Conservation (phyloP, 2,329 filamentous ascomycete species). For the Chrysoporthe austroafricana region DNA sequence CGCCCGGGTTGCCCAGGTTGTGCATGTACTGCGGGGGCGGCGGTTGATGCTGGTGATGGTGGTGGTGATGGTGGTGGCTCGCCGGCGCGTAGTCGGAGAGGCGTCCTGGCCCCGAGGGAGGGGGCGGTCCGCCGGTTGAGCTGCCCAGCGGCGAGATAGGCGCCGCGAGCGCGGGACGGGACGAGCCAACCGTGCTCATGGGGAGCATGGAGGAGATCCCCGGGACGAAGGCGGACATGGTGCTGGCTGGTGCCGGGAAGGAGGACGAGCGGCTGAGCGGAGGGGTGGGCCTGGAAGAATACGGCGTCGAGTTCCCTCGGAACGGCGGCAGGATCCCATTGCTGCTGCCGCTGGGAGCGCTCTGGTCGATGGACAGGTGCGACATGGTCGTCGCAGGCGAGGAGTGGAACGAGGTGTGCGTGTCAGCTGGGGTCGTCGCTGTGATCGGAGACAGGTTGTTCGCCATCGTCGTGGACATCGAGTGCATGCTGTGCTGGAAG, state of each 20-base stretch:
- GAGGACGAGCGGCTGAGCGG: constrained; percentile 27
- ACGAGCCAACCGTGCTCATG: constrained; percentile 23
- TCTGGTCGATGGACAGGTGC: constrained; percentile 29
- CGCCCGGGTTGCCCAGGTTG: constrained; percentile 75
- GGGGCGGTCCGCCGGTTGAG: constrained; percentile 19
- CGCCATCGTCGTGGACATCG: constrained; percentile 26
- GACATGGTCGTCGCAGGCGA: constrained; percentile 30
- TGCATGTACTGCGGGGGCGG: constrained; percentile 54
- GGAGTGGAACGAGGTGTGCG: constrained; percentile 28
- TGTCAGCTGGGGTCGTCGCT: constrained; percentile 28
- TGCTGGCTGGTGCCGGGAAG: constrained; percentile 25
- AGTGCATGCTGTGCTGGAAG: constrained; percentile 27
- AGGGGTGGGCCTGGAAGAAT: constrained; percentile 26
- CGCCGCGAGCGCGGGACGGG: constrained; percentile 52
- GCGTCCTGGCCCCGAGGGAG: constrained; percentile 16
- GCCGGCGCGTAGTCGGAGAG: constrained; percentile 41
- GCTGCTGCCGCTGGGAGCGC: constrained; percentile 20
- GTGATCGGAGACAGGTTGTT: constrained; percentile 28
- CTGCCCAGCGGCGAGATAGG: constrained; percentile 28
- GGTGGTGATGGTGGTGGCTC: constrained; percentile 37
- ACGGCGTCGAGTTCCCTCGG: constrained; percentile 24
- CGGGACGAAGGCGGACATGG: constrained; percentile 26
- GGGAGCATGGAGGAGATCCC: constrained; percentile 29
- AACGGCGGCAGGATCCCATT: constrained; percentile 29
- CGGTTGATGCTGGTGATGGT: constrained; percentile 45